Conservation (phyloP, 1,139 yeast genomes). For the Suhomyces guaymorum region DNA sequence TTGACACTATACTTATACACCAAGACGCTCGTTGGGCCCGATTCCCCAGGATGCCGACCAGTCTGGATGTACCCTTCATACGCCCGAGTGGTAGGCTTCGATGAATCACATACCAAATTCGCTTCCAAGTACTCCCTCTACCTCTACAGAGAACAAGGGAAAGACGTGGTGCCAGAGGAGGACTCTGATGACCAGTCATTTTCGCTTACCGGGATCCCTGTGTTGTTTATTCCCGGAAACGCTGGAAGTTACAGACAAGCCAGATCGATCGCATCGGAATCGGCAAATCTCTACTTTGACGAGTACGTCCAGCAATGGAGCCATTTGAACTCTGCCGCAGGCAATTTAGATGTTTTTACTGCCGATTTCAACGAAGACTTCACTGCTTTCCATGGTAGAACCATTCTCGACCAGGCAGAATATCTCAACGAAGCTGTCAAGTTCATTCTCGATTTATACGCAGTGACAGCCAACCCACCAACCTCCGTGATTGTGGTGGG, state of each 20-base stretch:
- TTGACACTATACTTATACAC: slow-evolving; percentile 22
- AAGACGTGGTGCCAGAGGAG: slow-evolving; percentile 57
- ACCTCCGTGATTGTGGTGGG: slow-evolving; percentile 77
- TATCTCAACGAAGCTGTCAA: slow-evolving; percentile 83
- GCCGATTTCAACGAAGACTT: slow-evolving; percentile 96
- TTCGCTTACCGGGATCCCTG: slow-evolving; percentile 72
- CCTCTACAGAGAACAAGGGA: slow-evolving; percentile 74
- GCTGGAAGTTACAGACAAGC: slow-evolving; percentile 94
- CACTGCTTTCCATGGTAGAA: slow-evolving; percentile 94
- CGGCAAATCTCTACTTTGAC: slow-evolving; percentile 52
- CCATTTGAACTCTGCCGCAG: slow-evolving; percentile 30
- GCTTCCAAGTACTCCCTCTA: slow-evolving; percentile 81
- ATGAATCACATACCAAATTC: slow-evolving; percentile 64
- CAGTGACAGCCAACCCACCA: slow-evolving; percentile 43
- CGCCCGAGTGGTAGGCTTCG: slow-evolving; percentile 71
- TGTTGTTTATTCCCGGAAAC: slow-evolving; percentile 92
- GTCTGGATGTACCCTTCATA: slow-evolving; percentile 79
- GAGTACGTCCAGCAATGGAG: slow-evolving; percentile 23
- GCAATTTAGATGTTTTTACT: slow-evolving; percentile 72
- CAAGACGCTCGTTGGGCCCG: slow-evolving; percentile 31
- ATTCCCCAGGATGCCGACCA: slow-evolving; percentile 49
- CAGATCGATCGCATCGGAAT: slow-evolving; percentile 84
- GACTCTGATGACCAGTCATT: slow-evolving; percentile 32
- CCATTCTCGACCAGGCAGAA: slow-evolving; percentile 92
- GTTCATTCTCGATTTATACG: slow-evolving; percentile 71